Base-by-base conservation (phyloP, 2,329 filamentous ascomycete genomes). In the Penicillium sp. region DNA sequence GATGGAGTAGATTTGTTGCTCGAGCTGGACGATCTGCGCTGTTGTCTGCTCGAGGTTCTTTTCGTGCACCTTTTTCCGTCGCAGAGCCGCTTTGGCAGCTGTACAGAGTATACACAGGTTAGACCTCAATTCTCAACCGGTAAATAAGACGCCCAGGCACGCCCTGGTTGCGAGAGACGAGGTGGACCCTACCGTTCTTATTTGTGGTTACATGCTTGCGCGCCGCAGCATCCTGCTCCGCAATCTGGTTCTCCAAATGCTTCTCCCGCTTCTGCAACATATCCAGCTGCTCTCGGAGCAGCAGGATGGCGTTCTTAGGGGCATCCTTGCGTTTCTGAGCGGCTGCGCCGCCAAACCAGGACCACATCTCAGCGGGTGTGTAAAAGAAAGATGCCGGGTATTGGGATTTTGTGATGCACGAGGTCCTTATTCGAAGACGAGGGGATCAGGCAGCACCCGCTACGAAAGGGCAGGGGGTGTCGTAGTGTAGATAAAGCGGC, bases 251-350 rank as follows among this genome's bases (percentile, higher is more conserved):
- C 70, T 93, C 86, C 52, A 97, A 73, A 67, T 97, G 89, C 69
- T 82, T 87, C 77, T 97, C 90, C 50, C 91, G 81, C 79, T 98
- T 98, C 74, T 94, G 89, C 66, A 98, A 79, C 90, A 97, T 97
- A 61, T 96, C 91, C 36, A 97, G 79, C 75, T 96, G 91, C 64
- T 85, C 80, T 60, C 93, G 83, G 64, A 98, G 76, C 50, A 81
- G 81, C 47, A 98, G 77, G 63, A 98, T 98, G 59, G 93, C 93
- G 76, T 95, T 93, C 80, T 98, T 98, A 47, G 93, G 89, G 50
- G 83, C 86, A 74, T 96, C 89, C 76, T 94, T 95, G 74, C 85
- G 84, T 78, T 89, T 88, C 74, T 89, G 84, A 60, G 84, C 84
- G 62, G 81, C 80, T 57, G 80, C 81, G 64, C 89, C 89, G 72